Evolutionary conservation across 192 early-diverging fungal genomes (phyloP).

Genomic region (Coemansia sp.): DNA sequence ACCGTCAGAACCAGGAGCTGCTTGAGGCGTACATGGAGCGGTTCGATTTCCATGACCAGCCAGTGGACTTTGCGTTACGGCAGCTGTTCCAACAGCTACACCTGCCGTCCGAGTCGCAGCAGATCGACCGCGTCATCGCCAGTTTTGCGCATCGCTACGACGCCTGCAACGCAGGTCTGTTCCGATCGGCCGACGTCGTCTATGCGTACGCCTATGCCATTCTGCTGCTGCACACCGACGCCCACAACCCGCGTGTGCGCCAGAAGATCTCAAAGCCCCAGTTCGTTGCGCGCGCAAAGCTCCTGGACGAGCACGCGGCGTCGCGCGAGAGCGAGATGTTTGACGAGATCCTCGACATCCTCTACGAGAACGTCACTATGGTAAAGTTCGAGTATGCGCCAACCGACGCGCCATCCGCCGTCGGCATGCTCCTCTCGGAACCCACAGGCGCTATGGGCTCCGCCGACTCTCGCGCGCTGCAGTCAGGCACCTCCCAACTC

Average conservation of each 20-base stretch:
- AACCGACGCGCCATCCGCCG: constrained; percentile 2
- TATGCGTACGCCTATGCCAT: constrained; percentile 82
- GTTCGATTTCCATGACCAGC: constrained; percentile 64
- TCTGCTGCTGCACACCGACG: constrained; percentile 83
- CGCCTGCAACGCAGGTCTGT: constrained; percentile 67
- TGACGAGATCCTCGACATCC: constrained; percentile 72
- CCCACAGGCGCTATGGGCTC: background rate
- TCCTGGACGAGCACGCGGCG: constrained; percentile 63
- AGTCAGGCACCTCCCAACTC: background rate
- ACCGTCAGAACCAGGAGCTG: constrained; percentile 60
- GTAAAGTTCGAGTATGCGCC: constrained; percentile 55
- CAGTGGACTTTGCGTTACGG: constrained; percentile 69
- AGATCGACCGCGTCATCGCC: constrained; percentile 80
- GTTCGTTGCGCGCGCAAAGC: constrained; percentile 71
- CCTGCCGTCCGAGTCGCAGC: constrained; percentile 80
- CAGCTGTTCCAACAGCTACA: constrained; percentile 72
- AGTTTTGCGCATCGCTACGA: constrained; percentile 76
- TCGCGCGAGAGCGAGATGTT: constrained; percentile 57
- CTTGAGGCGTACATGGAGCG: constrained; percentile 63
- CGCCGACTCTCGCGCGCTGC: background rate
- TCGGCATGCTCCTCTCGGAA: background rate
- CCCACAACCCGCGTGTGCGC: constrained; percentile 79
- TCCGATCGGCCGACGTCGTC: constrained; percentile 65
- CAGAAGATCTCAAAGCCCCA: constrained; percentile 83
- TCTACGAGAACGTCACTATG: constrained; percentile 57